Evolutionary conservation across 345 rosid species (phyloP).

Genomic region (Eucalyptus marginata): DNA sequence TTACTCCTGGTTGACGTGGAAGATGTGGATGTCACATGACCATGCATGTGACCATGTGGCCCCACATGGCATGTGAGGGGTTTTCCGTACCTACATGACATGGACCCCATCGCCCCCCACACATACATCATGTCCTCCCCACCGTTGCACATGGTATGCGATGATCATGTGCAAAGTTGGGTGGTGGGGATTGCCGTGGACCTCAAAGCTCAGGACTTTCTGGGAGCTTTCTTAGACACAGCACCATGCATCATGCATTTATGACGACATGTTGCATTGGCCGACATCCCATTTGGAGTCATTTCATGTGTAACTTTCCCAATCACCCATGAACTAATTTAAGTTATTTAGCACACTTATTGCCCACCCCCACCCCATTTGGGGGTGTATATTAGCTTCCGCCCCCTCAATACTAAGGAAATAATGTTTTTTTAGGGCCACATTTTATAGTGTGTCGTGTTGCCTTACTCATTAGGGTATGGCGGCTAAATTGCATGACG

Average conservation of each 20-base stretch:
- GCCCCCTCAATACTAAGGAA: neutral
- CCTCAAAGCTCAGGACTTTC: neutral
- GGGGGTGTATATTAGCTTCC: neutral
- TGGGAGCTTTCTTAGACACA: neutral
- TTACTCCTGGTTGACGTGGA: neutral
- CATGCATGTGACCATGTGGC: constrained; percentile 15
- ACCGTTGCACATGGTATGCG: neutral
- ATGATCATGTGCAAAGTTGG: neutral
- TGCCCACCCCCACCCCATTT: neutral
- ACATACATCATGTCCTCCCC: neutral
- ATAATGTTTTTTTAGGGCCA: neutral
- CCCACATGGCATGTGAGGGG: constrained; percentile 4
- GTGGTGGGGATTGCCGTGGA: neutral
- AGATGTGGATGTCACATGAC: neutral
- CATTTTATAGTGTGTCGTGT: neutral
- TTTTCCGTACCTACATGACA: neutral
- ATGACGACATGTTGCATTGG: neutral
- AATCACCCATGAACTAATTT: neutral
- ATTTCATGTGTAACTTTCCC: neutral
- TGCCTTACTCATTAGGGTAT: neutral
- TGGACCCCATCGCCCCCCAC: neutral
- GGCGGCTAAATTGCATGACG: fast-evolving
- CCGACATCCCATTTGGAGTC: neutral
- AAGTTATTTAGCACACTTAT: neutral
- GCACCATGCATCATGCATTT: neutral